A percentile compares a stretch with the other conserved stretches of the same genome.
phyloP scores from a whole-genome alignment of 805 yeast genomes.

The Starmera dryadoides region DNA sequence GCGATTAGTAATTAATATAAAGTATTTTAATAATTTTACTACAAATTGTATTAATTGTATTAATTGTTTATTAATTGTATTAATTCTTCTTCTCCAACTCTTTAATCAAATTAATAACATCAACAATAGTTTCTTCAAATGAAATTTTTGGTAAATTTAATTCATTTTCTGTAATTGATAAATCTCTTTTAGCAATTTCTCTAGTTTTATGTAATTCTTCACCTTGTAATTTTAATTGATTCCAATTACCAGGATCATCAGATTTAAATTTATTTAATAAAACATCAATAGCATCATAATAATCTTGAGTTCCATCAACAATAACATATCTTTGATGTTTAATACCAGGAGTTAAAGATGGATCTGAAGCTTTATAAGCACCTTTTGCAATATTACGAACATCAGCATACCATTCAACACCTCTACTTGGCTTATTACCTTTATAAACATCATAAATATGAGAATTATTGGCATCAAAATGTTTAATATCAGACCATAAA shows the following conservation, averaged over 20 bases:
- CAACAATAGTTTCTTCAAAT: conserved; percentile 2
- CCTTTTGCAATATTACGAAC: conserved; percentile 5
- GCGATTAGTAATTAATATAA: too few relatives aligned
- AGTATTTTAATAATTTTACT: too few relatives aligned
- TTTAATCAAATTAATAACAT: background rate
- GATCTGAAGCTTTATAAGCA: conserved; percentile 4
- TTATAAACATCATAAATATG: background rate
- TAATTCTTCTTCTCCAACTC: background rate
- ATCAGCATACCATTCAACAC: conserved; percentile 7
- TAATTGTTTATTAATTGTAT: background rate
- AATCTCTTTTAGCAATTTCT: conserved; percentile 4
- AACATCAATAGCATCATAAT: conserved; percentile 1
- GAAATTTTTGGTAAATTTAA: conserved; percentile 1
- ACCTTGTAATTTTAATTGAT: conserved; percentile 1
- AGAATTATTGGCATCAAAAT: conserved; percentile 1
- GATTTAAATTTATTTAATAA: conserved; percentile 1
- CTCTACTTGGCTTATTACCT: conserved; percentile 1
- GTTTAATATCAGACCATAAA: background rate
- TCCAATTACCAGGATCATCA: conserved; percentile 5
- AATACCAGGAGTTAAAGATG: conserved; percentile 1
- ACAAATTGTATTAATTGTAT: too few relatives aligned
- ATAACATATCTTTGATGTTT: conserved; percentile 6
- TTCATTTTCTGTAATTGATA: conserved; percentile 3
- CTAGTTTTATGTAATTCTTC: background rate
- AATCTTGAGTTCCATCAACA: conserved; percentile 6